Conservation (phyloP, 257 asterid species). For the Capsicum rhomboideum region DNA sequence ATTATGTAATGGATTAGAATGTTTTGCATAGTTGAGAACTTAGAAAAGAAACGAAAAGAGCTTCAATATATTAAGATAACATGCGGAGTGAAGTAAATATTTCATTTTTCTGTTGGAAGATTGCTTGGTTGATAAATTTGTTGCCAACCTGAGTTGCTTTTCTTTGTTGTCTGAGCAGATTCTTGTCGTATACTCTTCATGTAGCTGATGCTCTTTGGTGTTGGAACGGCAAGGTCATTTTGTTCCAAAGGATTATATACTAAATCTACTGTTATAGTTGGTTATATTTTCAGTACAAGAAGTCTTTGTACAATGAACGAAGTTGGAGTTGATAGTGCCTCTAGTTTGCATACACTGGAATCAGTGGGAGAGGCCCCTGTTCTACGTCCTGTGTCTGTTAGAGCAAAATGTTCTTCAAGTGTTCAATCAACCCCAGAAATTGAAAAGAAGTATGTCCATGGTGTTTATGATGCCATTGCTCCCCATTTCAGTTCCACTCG, state of each 20-base stretch:
- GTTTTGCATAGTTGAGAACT: not conserved
- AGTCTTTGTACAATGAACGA: slow-evolving; percentile 49
- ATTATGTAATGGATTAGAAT: not conserved
- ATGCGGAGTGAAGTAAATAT: not conserved
- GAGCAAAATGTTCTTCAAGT: slow-evolving; percentile 27
- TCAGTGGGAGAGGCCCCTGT: slow-evolving; percentile 25
- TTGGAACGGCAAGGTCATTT: slow-evolving; percentile 19
- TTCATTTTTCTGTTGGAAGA: not conserved
- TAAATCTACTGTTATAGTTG: slow-evolving; percentile 8
- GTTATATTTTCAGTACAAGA: not conserved
- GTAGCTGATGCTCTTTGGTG: slow-evolving; percentile 36
- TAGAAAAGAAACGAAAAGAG: not conserved
- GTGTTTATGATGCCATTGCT: slow-evolving; percentile 95
- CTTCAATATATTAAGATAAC: not conserved
- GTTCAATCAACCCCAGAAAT: slow-evolving; percentile 80
- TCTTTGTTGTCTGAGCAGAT: slow-evolving; percentile 7
- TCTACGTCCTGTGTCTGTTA: slow-evolving; percentile 36
- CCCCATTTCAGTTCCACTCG: slow-evolving; percentile 99
- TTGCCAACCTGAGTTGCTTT: not conserved
- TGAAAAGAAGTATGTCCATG: slow-evolving; percentile 88
- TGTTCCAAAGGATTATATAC: slow-evolving; percentile 1
- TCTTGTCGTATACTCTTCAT: slow-evolving; percentile 17
- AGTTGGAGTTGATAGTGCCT: slow-evolving; percentile 10
- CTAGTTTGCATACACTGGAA: slow-evolving; percentile 10
- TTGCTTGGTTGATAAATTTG: not conserved